phyloP scores from a whole-genome alignment of 75 land plant genomes.

The Selaginella moellendorffii region DNA sequence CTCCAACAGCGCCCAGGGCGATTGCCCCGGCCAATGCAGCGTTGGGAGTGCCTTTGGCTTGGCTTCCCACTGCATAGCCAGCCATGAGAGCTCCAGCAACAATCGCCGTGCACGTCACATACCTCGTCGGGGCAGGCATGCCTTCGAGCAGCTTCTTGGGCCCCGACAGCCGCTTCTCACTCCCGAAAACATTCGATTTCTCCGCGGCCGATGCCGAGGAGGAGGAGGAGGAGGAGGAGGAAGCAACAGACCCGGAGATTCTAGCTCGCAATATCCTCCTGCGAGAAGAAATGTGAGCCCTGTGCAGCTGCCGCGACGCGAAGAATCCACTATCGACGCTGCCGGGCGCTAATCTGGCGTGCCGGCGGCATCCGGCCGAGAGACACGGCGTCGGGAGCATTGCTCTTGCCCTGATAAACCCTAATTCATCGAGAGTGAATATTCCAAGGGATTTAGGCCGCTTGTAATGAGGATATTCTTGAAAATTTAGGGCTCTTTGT shows the following conservation, averaged over 20 bases:
- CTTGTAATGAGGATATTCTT: too few relatives aligned
- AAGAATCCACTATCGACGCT: background rate
- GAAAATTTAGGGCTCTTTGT: too few relatives aligned
- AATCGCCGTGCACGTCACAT: constrained; percentile 41
- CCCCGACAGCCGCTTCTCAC: constrained; percentile 48
- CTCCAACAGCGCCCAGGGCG: constrained; percentile 65
- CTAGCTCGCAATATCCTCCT: background rate
- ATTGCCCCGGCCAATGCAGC: constrained; percentile 63
- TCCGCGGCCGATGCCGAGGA: background rate
- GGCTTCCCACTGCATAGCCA: constrained; percentile 57
- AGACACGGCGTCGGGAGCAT: background rate
- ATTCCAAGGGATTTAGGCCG: too few relatives aligned
- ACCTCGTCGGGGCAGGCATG: constrained; percentile 48
- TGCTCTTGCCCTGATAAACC: background rate
- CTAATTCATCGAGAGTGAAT: background rate
- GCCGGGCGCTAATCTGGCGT: background rate
- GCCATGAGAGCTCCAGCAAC: constrained; percentile 63
- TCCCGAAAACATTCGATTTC: constrained; percentile 40
- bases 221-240: background rate
- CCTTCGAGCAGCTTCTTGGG: constrained; percentile 38
- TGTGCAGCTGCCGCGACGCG: background rate
- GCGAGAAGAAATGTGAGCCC: background rate
- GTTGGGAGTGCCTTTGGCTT: constrained; percentile 23
- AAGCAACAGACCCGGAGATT: background rate
- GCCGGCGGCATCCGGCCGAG: background rate